phyloP scores from a whole-genome alignment of 768 basidiomycete genomes.

The Trametes cinnabarina region DNA sequence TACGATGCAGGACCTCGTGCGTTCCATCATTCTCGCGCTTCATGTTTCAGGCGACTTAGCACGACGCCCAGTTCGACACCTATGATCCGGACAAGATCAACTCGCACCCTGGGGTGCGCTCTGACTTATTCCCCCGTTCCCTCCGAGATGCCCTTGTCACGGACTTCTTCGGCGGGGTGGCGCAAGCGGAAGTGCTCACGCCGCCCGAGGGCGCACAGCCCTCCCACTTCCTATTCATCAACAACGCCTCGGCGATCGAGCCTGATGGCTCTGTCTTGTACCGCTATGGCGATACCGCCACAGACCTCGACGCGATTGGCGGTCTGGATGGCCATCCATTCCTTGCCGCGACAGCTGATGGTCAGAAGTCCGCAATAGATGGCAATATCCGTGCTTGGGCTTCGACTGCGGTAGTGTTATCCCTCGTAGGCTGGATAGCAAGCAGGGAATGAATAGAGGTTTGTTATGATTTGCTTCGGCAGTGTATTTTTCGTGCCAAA shows the following conservation, averaged over 20 bases:
- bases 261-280: background rate
- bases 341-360: background rate
- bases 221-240: background rate
- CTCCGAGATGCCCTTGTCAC: constrained; percentile 61
- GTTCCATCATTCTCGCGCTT: constrained; percentile 27
- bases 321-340: constrained; percentile 3
- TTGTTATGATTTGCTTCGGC: no score
- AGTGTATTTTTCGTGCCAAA: no score
- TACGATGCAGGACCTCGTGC: constrained; percentile 79
- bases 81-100: constrained; percentile 74
- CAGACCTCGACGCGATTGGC: background rate
- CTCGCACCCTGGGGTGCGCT: constrained; percentile 88
- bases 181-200: constrained; percentile 67
- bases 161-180: constrained; percentile 77
- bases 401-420: constrained; percentile 12
- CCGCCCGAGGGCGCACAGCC: background rate
- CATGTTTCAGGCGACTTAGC: no score
- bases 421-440: constrained; percentile 16
- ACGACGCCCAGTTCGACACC: constrained; percentile 62
- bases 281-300: background rate
- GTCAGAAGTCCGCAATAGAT: background rate
- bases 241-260: background rate
- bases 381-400: constrained; percentile 17
- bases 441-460: constrained; percentile 2
- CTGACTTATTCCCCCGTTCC: constrained; percentile 71